phyloP scores from a whole-genome alignment of 1,139 yeast species.

The Lodderomyces metapsilosis region DNA sequence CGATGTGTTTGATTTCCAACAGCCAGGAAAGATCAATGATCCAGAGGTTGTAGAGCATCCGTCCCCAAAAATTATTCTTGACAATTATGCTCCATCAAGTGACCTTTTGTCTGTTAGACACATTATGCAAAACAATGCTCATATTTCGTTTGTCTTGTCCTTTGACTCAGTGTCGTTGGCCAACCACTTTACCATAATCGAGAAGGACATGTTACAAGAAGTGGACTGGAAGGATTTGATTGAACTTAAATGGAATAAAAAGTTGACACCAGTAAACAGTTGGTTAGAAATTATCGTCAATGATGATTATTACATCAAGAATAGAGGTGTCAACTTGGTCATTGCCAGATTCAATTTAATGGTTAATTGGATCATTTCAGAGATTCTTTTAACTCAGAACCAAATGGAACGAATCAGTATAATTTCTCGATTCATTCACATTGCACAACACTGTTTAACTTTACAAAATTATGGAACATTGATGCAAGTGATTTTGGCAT shows the following conservation, averaged over 20 bases:
- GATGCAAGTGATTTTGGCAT: conserved; percentile 82
- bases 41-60: conserved; percentile 1
- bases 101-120: conserved; percentile 34
- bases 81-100: conserved; percentile 32
- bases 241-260: conserved; percentile 72
- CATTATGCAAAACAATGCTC: conserved; percentile 42
- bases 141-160: conserved; percentile 78
- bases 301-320: conserved; percentile 46
- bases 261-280: conserved; percentile 69
- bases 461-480: conserved; percentile 82
- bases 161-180: conserved; percentile 67
- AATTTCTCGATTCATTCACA: conserved; percentile 76
- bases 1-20: conserved; percentile 7
- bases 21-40: conserved; percentile 2
- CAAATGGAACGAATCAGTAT: conserved; percentile 61
- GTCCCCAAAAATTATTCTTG: conserved; percentile 39
- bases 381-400: conserved; percentile 67
- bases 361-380: conserved; percentile 92
- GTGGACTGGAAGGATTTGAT: conserved; percentile 91
- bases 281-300: conserved; percentile 80
- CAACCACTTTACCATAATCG: conserved; percentile 81
- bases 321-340: conserved; percentile 80
- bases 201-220: conserved; percentile 77
- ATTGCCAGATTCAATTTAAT: conserved; percentile 84
- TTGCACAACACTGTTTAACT: conserved; percentile 71